Evolutionary conservation across 164 flowering plant genomes (phyloP), one percentile per base, ranked within the genome.

Genomic region (Berberis vulgaris): DNA sequence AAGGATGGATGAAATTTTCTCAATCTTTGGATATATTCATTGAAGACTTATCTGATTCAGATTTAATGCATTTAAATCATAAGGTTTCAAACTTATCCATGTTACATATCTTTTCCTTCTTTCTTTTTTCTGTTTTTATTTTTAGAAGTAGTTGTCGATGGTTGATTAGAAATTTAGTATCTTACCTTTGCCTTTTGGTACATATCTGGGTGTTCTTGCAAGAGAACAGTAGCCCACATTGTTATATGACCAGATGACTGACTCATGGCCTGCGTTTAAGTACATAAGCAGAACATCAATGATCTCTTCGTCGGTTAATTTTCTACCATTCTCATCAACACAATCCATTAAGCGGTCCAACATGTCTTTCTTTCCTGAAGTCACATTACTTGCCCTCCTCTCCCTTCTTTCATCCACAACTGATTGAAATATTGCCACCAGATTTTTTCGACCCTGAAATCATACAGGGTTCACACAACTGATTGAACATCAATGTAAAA

Each of bases 261-360:
- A 91, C 78, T 95, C 99, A 83, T 91, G 97, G 41, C 99, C 97
- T 1, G 99, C 96, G 71, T 89, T 91, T 69, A 95, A 68, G 79
- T 95, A 91, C 97, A 91, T 91, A 7, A 95, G 53, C 39, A 95
- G 45, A 39, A 86, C 61, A 74, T 95, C 97, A 2, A 95, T 87
- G 60, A 95, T 85, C 60, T 91, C 97, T 58, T 89, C 96, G 43
- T 95, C 97, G 1, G 45, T 67, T 66, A 95, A 66, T 59, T 62
- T 84, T 67, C 79, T 71, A 1, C 99, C 97, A 45, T 82, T 78
- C 3, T 89, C 99, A 68, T 89, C 97, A 71, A 77, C 77, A 40
- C 70, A 80, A 13, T 86, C 86, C 49, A 91, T 38, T 56, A 95
- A 69, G 47, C 71, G 69, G 75, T 95, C 97, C 87, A 95, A 72